These are phyloP conservation scores for Dipodascopsis uninucleata DNA, from an alignment of 805 yeast genomes.

Conservation along the genomic window DNA sequence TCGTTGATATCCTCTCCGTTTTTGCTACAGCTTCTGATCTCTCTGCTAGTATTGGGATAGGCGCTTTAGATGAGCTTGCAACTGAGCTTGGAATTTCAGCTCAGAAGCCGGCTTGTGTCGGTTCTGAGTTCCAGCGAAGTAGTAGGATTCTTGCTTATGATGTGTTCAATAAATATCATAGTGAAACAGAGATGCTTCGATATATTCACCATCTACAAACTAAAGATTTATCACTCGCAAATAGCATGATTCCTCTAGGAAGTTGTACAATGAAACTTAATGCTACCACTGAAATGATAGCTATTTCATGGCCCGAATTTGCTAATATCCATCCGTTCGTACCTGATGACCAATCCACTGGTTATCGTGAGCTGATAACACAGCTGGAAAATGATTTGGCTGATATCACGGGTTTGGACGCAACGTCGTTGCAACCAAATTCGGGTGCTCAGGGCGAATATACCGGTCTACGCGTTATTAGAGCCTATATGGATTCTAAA, in stretches of 20 bases:
- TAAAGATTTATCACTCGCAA: constrained; percentile 88
- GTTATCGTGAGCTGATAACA: constrained; percentile 69
- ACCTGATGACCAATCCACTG: constrained; percentile 83
- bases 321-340: constrained; percentile 87
- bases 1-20: constrained; percentile 52
- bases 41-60: constrained; percentile 8
- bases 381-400: constrained; percentile 83
- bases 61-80: constrained; percentile 21
- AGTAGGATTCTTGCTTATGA: constrained; percentile 52
- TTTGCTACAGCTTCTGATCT: constrained; percentile 45
- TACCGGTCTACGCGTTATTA: constrained; percentile 85
- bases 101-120: constrained; percentile 54
- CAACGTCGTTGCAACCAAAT: constrained; percentile 90
- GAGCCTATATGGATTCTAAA: constrained; percentile 63
- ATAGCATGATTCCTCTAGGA: constrained; percentile 96
- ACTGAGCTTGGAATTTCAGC: constrained; percentile 34
- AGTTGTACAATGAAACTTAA: constrained; percentile 98
- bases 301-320: constrained; percentile 93
- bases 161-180: constrained; percentile 82
- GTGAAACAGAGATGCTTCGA: constrained; percentile 92
- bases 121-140: constrained; percentile 34
- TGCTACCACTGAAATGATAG: constrained; percentile 91
- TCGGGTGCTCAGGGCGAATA: constrained; percentile 99
- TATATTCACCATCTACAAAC: constrained; percentile 80
- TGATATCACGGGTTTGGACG: constrained; percentile 89